These are phyloP conservation scores for Davidsoniella neocaledoniae DNA, from an alignment of 2,329 filamentous ascomycete genomes.

Conservation along the genomic window DNA sequence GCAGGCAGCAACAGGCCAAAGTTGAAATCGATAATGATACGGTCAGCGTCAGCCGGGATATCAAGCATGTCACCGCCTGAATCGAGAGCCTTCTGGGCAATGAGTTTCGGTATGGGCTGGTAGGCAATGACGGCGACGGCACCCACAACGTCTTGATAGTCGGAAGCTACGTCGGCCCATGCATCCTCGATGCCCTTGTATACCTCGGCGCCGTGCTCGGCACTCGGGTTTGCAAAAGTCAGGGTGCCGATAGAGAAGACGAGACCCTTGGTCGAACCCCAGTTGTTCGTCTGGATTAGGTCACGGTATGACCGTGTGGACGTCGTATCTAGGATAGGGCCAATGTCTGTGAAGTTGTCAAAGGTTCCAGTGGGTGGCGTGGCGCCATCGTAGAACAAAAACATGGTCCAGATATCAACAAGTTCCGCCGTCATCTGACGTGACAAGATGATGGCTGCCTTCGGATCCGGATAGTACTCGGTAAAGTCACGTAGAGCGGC, in stretches of 20 bases:
- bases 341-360: slow-evolving; percentile 20
- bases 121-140: slow-evolving; percentile 18
- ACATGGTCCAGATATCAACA: slow-evolving; percentile 37
- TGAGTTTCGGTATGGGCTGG: slow-evolving; percentile 25
- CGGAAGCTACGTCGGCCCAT: slow-evolving; percentile 19
- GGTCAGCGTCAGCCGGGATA: slow-evolving; percentile 17
- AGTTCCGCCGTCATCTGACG: slow-evolving; percentile 7
- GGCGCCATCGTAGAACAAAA: slow-evolving; percentile 45
- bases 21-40: slow-evolving; percentile 15
- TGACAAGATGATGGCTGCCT: slow-evolving; percentile 17
- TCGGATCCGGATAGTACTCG: slow-evolving; percentile 19
- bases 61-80: slow-evolving; percentile 25
- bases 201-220: slow-evolving; percentile 18
- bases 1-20: slow-evolving; percentile 15
- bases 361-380: slow-evolving; percentile 28
- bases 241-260: slow-evolving; percentile 25
- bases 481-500: slow-evolving; percentile 16
- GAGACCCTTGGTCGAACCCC: slow-evolving; percentile 19
- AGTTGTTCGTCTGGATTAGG: slow-evolving; percentile 12
- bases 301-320: slow-evolving; percentile 14
- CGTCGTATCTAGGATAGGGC: slow-evolving; percentile 18
- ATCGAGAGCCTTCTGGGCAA: slow-evolving; percentile 21
- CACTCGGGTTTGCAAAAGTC: slow-evolving; percentile 19
- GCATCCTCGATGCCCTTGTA: slow-evolving; percentile 19
- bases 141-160: slow-evolving; percentile 1